These are phyloP conservation scores for Sporothrix sp. DNA, from an alignment of 2,329 filamentous ascomycete genomes.

Conservation along the genomic window DNA sequence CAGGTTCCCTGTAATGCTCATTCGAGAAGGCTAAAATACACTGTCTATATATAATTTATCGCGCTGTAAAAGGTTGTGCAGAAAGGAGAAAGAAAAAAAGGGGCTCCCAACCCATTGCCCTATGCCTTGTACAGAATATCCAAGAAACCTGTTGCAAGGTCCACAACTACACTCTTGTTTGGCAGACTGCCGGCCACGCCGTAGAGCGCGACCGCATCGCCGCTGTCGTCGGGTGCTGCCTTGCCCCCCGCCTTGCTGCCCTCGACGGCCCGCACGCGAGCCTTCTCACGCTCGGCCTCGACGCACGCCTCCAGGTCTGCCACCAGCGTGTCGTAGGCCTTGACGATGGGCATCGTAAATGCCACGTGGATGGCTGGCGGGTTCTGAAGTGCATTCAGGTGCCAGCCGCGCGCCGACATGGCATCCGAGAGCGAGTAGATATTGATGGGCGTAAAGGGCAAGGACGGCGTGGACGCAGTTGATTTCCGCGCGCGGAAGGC, in stretches of 20 bases:
- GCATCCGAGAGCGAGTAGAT: conserved; percentile 91
- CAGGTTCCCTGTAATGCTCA: no score
- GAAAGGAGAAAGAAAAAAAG: background rate
- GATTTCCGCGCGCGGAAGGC: conserved; percentile 61
- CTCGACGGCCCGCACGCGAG: conserved; percentile 60
- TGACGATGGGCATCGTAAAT: conserved; percentile 77
- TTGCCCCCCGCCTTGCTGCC: conserved; percentile 40
- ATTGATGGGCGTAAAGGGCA: conserved; percentile 49
- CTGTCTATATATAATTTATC: background rate
- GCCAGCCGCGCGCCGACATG: conserved; percentile 81
- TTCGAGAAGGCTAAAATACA: background rate
- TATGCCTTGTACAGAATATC: conserved; percentile 74
- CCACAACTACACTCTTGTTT: conserved; percentile 89
- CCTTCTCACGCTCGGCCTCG: conserved; percentile 70
- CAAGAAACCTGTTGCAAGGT: conserved; percentile 81
- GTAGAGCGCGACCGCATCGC: conserved; percentile 81
- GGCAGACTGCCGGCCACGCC: conserved; percentile 90
- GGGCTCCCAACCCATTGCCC: background rate
- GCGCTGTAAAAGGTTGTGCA: background rate
- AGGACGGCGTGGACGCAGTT: background rate
- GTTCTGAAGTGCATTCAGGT: conserved; percentile 86
- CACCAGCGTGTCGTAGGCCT: conserved; percentile 70
- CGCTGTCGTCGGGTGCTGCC: conserved; percentile 49
- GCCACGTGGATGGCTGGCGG: conserved; percentile 91
- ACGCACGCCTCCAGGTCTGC: conserved; percentile 58